Evolutionary conservation across 306 rosid species (phyloP), one percentile per base, ranked within the genome.

Genomic region (Cyclanthera cordifolia): DNA sequence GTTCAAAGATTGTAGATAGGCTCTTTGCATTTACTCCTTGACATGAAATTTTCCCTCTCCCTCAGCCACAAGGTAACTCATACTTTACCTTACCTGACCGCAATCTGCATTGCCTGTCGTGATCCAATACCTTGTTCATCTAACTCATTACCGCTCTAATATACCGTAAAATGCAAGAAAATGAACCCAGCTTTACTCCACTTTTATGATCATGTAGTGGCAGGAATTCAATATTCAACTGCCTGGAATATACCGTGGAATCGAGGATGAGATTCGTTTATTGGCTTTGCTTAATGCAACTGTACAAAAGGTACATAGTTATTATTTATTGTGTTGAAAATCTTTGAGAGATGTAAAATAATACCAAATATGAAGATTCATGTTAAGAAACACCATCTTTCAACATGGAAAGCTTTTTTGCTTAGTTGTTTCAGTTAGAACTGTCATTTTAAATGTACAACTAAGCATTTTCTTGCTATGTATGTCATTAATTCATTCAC

Each of bases 1-100:
- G 99, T 73, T 88, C 96, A 71, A 88, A 84, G 74, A 94, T 94
- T 85, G 80, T 88, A 57, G 99, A 94, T 86, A 94, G 99, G 82
- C 88, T 94, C 79, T 88, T 94, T 77, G 97, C 99, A 74, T 94
- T 86, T 82, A 79, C 99, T 49, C 83, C 95, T 9, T 91, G 79
- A 86, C 45, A 73, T 60, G 52, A 64, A 47, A 27, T 17, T 17
- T 39, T 48, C 74, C 80, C 50, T 45, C 65, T 43, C 49, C 30
- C 10, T 6, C 43, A 37, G 8, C 51, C 28, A 46, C 67, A 64
- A 82, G 96, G 99, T 90, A 61, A 37, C 32, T 57, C 67, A 56
- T 64, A 39, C 72, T 34, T 14, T 45, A 14, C 34, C 39, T 43
- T 65, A 27, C 47, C 2, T 28, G 14, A 28, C 23, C 41, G 5